Evolutionary conservation across 2,329 filamentous ascomycete genomes (phyloP).

Genomic region (Lecanosticta acicola): DNA sequence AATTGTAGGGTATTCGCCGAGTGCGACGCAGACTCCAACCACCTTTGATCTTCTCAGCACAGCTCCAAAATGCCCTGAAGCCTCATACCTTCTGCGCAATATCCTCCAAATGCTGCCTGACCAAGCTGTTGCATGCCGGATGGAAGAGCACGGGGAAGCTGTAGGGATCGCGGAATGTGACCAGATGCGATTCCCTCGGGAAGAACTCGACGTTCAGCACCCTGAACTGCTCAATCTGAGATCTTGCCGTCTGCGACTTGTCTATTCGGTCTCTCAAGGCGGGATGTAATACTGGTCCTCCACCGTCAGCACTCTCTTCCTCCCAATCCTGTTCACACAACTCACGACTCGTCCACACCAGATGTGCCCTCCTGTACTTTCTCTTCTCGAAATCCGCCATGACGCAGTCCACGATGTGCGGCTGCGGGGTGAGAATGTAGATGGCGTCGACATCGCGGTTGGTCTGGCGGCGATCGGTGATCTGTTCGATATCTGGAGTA

Average conservation of each 20-base stretch:
- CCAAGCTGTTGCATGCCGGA: conserved; percentile 77
- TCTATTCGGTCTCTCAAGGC: conserved; percentile 69
- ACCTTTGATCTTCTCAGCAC: conserved; percentile 48
- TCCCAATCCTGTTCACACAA: conserved; percentile 10
- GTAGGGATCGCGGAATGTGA: conserved; percentile 91
- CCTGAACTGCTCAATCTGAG: conserved; percentile 72
- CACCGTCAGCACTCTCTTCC: conserved; percentile 12
- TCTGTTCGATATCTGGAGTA: conserved; percentile 77
- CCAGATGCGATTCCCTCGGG: conserved; percentile 81
- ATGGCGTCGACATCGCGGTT: conserved; percentile 92
- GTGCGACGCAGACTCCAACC: conserved; percentile 76
- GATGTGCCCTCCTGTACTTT: conserved; percentile 70
- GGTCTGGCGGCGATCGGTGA: conserved; percentile 75
- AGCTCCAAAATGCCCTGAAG: background rate
- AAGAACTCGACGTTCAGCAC: conserved; percentile 84
- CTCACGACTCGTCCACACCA: conserved; percentile 76
- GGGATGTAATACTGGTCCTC: conserved; percentile 57
- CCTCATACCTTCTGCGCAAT: conserved; percentile 74
- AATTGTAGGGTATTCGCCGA: conserved; percentile 92
- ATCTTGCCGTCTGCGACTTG: conserved; percentile 59
- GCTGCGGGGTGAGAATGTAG: conserved; percentile 79
- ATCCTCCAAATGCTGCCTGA: conserved; percentile 74
- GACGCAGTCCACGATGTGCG: conserved; percentile 87
- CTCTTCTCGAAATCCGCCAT: conserved; percentile 84
- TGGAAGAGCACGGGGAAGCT: conserved; percentile 93